Evolutionary conservation across 202 grass and related monocot genomes (phyloP).

Genomic region (Panicum hallii): DNA sequence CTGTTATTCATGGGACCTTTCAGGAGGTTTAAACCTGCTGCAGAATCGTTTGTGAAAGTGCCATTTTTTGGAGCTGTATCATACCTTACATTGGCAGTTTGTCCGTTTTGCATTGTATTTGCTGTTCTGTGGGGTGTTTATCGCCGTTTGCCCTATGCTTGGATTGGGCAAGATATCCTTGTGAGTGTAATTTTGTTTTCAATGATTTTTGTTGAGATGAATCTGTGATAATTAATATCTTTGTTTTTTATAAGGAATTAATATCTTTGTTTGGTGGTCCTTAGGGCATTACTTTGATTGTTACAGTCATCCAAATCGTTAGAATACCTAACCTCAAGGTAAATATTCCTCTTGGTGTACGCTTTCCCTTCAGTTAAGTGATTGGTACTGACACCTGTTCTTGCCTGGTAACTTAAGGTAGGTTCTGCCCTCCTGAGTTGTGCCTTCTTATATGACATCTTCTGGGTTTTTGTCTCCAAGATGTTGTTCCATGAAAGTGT

Average conservation of each 20-base stretch:
- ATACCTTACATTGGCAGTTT: slow-evolving; percentile 87
- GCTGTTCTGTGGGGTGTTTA: slow-evolving; percentile 89
- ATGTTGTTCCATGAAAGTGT: slow-evolving; percentile 98
- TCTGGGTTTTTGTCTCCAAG: slow-evolving; percentile 99
- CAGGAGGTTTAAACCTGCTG: slow-evolving; percentile 93
- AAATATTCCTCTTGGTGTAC: slow-evolving; percentile 37
- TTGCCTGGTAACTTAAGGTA: slow-evolving; percentile 60
- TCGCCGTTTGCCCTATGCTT: slow-evolving; percentile 65
- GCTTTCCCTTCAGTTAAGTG: slow-evolving; percentile 6
- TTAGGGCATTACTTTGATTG: slow-evolving; percentile 93
- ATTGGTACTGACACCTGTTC: slow-evolving; percentile 30
- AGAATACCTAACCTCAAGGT: slow-evolving; percentile 99
- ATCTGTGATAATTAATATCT: slow-evolving; percentile 19
- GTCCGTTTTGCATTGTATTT: slow-evolving; percentile 83
- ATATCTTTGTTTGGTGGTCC: slow-evolving; percentile 23
- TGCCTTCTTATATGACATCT: slow-evolving; percentile 98
- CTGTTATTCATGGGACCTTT: slow-evolving; percentile 42
- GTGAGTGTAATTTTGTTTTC: slow-evolving; percentile 55
- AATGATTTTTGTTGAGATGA: slow-evolving; percentile 13
- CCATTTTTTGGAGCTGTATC: slow-evolving; percentile 92
- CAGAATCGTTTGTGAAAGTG: slow-evolving; percentile 83
- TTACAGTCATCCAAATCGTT: slow-evolving; percentile 97
- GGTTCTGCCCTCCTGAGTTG: slow-evolving; percentile 88
- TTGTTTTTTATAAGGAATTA: too few relatives aligned
- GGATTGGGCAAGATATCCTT: slow-evolving; percentile 99